Evolutionary conservation across 805 yeast species (phyloP), one percentile per base, ranked within the genome.

Genomic region (Saccharomycopsis fibuligera): DNA sequence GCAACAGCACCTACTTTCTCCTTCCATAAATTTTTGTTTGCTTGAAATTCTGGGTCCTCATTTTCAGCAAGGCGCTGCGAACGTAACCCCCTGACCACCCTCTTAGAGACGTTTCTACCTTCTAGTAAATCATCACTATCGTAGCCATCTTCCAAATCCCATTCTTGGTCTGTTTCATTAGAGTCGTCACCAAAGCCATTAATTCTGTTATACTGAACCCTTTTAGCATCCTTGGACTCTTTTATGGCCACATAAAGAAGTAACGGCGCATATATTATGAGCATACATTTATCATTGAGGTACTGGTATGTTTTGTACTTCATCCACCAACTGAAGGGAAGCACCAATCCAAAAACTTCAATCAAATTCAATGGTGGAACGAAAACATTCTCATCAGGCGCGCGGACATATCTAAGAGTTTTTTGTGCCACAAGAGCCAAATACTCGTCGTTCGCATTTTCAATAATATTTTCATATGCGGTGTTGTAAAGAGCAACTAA

Each of bases 311-410:
- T 57, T 30, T 47, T 35, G 44, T 56, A 56, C 44, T 59, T 43
- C 55, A 69, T 51, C 62, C 68, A 63, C 62, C 68, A 58, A 47
- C 73, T 72, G 14, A 75, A 19, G 25, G 79, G 79, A 16, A 45
- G 4, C 5, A 5, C 12, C 25, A 73, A 60, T 3, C 80, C 57
- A 5, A 76, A 41, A 1, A 82, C 43, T 63, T 88, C 96, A 47
- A 88, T 65, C 56, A 88, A 62, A 62, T 88, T 88, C 55, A 86
- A 73, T 3, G 96, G 96, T 3, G 96, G 91, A 23, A 86, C 89
- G 61, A 78, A 88, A 36, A 87, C 84, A 59, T 84, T 79, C 50
- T 79, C 82, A 66, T 88, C 96, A 0, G 96, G 96, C 0, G 96
- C 96, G 57, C 96, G 73, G 46, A 87, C 79, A 61, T 84, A 88